A percentile compares a stretch with the other conserved stretches of the same genome.
Conservation (phyloP, 2,329 filamentous ascomycete species). For the Colletotrichum phormii region DNA sequence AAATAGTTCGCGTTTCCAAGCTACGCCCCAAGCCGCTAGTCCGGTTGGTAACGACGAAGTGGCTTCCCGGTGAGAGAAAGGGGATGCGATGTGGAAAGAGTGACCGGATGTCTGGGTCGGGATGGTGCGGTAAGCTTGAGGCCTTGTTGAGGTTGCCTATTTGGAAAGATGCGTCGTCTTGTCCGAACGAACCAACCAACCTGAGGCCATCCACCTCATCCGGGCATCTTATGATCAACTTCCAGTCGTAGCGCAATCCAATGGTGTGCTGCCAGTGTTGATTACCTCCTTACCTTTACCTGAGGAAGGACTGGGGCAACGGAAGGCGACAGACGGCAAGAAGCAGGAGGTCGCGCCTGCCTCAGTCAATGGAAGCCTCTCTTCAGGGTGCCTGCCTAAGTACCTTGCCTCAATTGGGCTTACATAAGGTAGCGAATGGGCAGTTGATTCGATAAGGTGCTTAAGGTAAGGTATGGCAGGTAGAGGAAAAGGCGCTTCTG, state of each 20-base stretch:
- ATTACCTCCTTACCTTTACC: too few relatives aligned
- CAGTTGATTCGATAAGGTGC: not conserved
- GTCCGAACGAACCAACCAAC: conserved; percentile 7
- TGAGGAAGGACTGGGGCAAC: not conserved
- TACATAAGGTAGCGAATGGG: not conserved
- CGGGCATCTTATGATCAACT: not conserved
- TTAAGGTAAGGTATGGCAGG: too few relatives aligned
- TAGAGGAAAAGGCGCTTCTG: conserved; percentile 1
- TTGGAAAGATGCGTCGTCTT: conserved; percentile 8
- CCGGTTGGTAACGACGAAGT: not conserved
- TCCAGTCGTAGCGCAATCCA: not conserved
- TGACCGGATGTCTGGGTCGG: not conserved
- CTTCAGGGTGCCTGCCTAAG: not conserved
- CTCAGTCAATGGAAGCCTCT: not conserved
- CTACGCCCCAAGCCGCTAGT: conserved; percentile 31
- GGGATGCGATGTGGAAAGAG: not conserved
- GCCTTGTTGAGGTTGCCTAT: not conserved
- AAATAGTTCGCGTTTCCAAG: conserved; percentile 25
- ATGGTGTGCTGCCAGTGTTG: not conserved
- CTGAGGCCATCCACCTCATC: not conserved
- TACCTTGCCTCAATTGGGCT: too few relatives aligned
- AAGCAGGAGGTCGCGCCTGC: conserved; percentile 4
- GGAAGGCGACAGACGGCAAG: conserved; percentile 13
- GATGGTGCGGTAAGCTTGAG: not conserved
- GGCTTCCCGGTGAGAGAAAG: not conserved